phyloP scores from a whole-genome alignment of 768 basidiomycete species.

The Cystobasidiopsis lactophilus region DNA sequence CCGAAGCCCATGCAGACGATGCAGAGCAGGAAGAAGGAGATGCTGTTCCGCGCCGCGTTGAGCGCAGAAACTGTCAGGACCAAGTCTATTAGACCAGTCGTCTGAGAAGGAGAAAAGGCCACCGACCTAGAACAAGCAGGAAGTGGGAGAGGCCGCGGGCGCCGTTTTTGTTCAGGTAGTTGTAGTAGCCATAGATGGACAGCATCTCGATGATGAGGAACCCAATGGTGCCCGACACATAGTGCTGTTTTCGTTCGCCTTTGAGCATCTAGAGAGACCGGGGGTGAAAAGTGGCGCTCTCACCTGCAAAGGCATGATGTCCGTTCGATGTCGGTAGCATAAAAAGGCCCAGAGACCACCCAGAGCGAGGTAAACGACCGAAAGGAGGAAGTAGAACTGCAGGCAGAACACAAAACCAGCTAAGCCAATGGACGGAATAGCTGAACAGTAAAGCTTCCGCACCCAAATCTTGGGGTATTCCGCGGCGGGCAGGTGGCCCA shows the following conservation, averaged over 20 bases:
- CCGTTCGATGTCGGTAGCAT: conserved; percentile 55
- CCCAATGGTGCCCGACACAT: conserved; percentile 66
- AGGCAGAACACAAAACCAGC: neutral
- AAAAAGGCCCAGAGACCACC: conserved; percentile 59
- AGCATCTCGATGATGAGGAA: conserved; percentile 86
- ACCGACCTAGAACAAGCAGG: conserved; percentile 78
- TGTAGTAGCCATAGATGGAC: conserved; percentile 71
- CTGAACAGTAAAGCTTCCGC: conserved; percentile 21
- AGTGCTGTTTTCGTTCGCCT: conserved; percentile 38
- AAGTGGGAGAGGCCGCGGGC: conserved; percentile 38
- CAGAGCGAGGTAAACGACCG: conserved; percentile 48
- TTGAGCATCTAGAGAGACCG: neutral
- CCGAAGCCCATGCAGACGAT: conserved; percentile 80
- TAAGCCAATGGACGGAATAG: neutral
- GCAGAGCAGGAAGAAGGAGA: conserved; percentile 77
- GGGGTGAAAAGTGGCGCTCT: conserved; percentile 11
- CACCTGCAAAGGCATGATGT: conserved; percentile 74
- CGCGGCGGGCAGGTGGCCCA: conserved; percentile 67
- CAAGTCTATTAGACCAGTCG: neutral
- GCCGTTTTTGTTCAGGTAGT: conserved; percentile 51
- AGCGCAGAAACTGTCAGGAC: conserved; percentile 55
- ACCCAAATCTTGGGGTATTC: conserved; percentile 97
- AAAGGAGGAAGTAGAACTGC: conserved; percentile 32
- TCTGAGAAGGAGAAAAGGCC: neutral
- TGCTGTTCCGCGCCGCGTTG: conserved; percentile 69